Conservation (phyloP, 768 basidiomycete species). For the Panus rudis region DNA sequence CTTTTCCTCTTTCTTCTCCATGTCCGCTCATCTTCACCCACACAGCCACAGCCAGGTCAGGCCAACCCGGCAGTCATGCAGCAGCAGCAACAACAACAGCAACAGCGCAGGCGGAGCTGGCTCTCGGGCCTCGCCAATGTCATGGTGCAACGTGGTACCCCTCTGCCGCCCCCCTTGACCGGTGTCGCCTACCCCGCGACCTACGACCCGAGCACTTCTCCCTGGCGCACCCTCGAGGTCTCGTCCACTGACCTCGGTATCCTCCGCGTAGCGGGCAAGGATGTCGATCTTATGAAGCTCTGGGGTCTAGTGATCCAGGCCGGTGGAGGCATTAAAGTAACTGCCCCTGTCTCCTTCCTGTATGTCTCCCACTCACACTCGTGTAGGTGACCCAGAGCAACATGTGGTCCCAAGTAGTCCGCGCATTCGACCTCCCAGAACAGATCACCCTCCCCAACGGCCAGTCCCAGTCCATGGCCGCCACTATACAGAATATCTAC, state of each 20-base stretch:
- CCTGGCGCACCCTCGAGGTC: slow-evolving; percentile 61
- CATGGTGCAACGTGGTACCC: slow-evolving; percentile 50
- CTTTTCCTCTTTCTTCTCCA: slow-evolving; percentile 2
- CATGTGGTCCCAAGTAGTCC: slow-evolving; percentile 53
- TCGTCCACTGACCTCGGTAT: slow-evolving; percentile 50
- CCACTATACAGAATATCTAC: slow-evolving; percentile 52
- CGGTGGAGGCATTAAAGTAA: slow-evolving; percentile 59
- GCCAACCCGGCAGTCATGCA: slow-evolving; percentile 25
- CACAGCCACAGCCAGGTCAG: slow-evolving; percentile 22
- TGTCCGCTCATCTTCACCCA: slow-evolving; percentile 24
- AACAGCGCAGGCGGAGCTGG: slow-evolving; percentile 48
- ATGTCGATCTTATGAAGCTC: slow-evolving; percentile 70
- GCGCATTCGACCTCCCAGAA: slow-evolving; percentile 33
- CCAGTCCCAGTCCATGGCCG: slow-evolving; percentile 38
- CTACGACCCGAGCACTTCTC: slow-evolving; percentile 58
- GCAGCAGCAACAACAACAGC: slow-evolving; percentile 23
- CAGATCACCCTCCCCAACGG: slow-evolving; percentile 24
- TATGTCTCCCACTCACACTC: slow-evolving; percentile 2
- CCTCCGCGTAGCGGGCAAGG: slow-evolving; percentile 64
- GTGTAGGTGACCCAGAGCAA: slow-evolving; percentile 22
- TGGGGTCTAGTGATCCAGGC: slow-evolving; percentile 54
- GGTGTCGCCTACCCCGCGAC: slow-evolving; percentile 46
- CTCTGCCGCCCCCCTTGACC: slow-evolving; percentile 70
- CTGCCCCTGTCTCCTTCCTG: slow-evolving; percentile 1
- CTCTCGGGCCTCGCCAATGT: slow-evolving; percentile 51